Evolutionary conservation across 2,329 filamentous ascomycete species (phyloP).

Genomic region (Stenocarpella maydis): DNA sequence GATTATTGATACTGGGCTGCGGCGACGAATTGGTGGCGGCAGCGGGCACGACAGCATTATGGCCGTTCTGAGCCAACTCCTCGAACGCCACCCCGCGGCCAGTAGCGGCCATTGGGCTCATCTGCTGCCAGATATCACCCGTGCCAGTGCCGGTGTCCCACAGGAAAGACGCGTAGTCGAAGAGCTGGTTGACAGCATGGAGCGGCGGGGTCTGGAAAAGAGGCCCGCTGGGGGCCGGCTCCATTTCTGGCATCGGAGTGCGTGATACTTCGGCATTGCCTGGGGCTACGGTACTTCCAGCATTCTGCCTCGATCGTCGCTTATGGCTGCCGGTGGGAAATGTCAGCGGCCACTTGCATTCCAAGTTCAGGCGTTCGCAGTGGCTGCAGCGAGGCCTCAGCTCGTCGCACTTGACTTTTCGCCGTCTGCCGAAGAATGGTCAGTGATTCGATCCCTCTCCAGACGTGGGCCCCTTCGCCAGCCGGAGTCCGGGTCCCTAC

Average conservation of each 20-base stretch:
- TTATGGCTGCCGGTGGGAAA: neutral
- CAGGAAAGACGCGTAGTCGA: conserved; percentile 59
- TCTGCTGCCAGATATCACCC: conserved; percentile 46
- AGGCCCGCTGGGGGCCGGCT: conserved; percentile 15
- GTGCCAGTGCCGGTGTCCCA: conserved; percentile 48
- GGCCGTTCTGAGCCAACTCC: neutral
- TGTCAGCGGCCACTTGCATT: conserved; percentile 57
- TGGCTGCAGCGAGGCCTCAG: conserved; percentile 60
- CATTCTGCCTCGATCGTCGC: conserved; percentile 21
- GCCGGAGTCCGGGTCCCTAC: conserved; percentile 40
- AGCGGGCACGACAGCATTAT: neutral
- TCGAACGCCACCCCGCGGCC: neutral
- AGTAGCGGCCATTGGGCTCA: conserved; percentile 35
- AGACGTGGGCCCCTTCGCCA: neutral
- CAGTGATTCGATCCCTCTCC: conserved; percentile 8
- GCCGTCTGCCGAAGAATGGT: conserved; percentile 48
- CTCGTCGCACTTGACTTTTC: conserved; percentile 65
- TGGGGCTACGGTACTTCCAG: neutral
- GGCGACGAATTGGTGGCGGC: conserved; percentile 12
- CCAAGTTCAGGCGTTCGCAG: conserved; percentile 60
- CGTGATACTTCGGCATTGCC: conserved; percentile 16
- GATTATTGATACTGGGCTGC: conserved; percentile 16
- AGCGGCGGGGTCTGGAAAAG: conserved; percentile 27
- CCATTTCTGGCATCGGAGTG: conserved; percentile 29
- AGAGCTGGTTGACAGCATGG: conserved; percentile 51